These are phyloP conservation scores for Oryza glaberrima DNA, from an alignment of 176 grass and related monocot genomes.

Conservation along the genomic window DNA sequence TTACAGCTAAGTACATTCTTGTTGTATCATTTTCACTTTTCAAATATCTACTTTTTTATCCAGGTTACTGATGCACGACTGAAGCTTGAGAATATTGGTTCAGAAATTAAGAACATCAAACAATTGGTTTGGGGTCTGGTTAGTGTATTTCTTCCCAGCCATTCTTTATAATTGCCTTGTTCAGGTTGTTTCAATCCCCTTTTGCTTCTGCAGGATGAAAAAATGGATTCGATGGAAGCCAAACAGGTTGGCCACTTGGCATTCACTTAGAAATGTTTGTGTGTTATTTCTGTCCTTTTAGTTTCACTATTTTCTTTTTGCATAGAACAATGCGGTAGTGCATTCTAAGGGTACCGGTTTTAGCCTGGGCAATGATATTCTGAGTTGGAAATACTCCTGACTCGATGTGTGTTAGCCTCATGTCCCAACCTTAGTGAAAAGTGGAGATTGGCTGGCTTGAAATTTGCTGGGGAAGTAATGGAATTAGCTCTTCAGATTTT, in stretches of 20 bases:
- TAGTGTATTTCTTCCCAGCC: conserved; percentile 31
- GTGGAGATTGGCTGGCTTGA: not conserved
- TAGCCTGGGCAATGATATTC: not conserved
- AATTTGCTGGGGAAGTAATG: conserved; percentile 1
- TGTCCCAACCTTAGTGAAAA: conserved; percentile 3
- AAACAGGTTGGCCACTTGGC: conserved; percentile 58
- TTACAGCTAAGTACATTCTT: not conserved
- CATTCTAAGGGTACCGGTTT: not conserved
- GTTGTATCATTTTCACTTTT: conserved; percentile 23
- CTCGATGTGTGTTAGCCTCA: not conserved
- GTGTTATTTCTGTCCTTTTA: conserved; percentile 19
- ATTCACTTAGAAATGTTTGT: conserved; percentile 32
- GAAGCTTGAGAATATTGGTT: conserved; percentile 84
- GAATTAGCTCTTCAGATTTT: not conserved
- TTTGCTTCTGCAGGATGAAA: conserved; percentile 63
- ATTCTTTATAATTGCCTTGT: conserved; percentile 32
- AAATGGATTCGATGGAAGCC: conserved; percentile 90
- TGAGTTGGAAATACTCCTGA: not conserved
- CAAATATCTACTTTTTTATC: conserved; percentile 34
- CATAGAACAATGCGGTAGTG: not conserved
- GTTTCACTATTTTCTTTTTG: not conserved
- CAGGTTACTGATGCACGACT: conserved; percentile 85
- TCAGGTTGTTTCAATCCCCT: conserved; percentile 36
- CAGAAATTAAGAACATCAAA: conserved; percentile 79
- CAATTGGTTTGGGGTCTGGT: conserved; percentile 90